Percentiles rank a stretch among this genome's conserved stretches.
phyloP scores from a whole-genome alignment of 2,329 filamentous ascomycete genomes.

The Clarireedia homoeocarpa region DNA sequence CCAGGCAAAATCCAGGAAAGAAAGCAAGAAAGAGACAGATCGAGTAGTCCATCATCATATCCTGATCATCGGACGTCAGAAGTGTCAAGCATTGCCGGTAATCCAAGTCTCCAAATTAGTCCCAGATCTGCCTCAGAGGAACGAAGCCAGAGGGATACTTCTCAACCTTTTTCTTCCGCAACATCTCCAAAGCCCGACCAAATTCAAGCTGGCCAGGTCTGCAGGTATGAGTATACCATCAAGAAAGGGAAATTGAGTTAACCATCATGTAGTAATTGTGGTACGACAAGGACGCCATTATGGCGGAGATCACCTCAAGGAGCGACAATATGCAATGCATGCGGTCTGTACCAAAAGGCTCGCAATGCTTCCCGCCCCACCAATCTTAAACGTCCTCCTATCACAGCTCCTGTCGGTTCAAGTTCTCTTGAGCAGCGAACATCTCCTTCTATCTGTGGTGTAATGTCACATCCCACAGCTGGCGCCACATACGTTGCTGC shows the following conservation, averaged over 20 bases:
- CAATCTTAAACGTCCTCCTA: conserved; percentile 73
- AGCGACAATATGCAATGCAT: conserved; percentile 95
- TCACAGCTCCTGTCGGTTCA: conserved; percentile 29
- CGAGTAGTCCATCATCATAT: conserved; percentile 13
- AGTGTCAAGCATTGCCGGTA: conserved; percentile 12
- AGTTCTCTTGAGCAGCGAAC: conserved; percentile 21
- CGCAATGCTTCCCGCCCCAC: conserved; percentile 86
- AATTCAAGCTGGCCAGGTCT: conserved; percentile 53
- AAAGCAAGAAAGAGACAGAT: conserved; percentile 9
- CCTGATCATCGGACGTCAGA: conserved; percentile 14
- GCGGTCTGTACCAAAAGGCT: conserved; percentile 88
- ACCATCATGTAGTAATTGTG: conserved; percentile 68
- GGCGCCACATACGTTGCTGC: conserved; percentile 68
- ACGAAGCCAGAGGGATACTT: conserved; percentile 16
- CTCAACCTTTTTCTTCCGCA: conserved; percentile 6
- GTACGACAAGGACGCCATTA: conserved; percentile 84
- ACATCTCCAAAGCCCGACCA: conserved; percentile 7
- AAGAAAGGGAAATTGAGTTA: conserved; percentile 7
- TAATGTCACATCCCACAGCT: conserved; percentile 30
- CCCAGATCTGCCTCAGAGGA: conserved; percentile 18
- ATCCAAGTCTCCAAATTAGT: conserved; percentile 12
- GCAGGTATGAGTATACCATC: conserved; percentile 50
- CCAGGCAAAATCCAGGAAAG: conserved; percentile 2
- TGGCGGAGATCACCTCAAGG: conserved; percentile 92
- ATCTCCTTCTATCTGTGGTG: conserved; percentile 28